Conservation (phyloP, 139 green algal species). For the Edaphochlamys debaryana region DNA sequence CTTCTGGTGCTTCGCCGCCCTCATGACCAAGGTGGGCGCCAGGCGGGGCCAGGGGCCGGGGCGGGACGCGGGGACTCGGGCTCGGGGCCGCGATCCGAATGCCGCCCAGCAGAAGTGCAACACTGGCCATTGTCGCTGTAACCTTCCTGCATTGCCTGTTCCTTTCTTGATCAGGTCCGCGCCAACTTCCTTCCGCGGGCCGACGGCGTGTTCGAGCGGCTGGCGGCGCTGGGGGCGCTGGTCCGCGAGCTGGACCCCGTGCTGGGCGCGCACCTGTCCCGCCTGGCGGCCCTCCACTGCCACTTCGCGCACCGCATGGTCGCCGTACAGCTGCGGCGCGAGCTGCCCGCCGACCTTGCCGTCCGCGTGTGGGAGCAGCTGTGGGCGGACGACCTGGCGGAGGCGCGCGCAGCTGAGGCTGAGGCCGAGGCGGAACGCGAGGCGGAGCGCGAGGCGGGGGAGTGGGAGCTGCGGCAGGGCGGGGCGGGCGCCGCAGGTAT, state of each 20-base stretch:
- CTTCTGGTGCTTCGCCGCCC: constrained; percentile 85
- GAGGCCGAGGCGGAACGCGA: background rate
- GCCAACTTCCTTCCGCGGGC: constrained; percentile 81
- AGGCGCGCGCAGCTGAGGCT: background rate
- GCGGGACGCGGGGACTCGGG: no score
- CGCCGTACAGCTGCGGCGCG: constrained; percentile 82
- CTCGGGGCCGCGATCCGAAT: background rate
- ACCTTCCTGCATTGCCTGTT: background rate
- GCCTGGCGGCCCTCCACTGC: constrained; percentile 67
- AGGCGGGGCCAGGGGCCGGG: no score
- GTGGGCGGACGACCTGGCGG: constrained; percentile 61
- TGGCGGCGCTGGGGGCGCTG: constrained; percentile 64
- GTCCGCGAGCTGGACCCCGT: constrained; percentile 62
- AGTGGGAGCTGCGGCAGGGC: background rate
- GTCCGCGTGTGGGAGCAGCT: constrained; percentile 70
- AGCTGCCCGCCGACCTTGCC: constrained; percentile 71
- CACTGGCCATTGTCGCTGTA: no score
- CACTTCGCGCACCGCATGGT: constrained; percentile 90
- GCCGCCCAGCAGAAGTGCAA: no score
- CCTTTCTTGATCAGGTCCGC: constrained; percentile 39
- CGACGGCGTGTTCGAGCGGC: constrained; percentile 76
- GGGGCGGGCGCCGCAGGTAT: background rate
- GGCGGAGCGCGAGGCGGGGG: background rate
- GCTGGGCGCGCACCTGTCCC: constrained; percentile 42
- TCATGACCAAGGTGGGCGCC: constrained; percentile 76